phyloP scores from a whole-genome alignment of 768 basidiomycete genomes.

The Cyathus striatus region DNA sequence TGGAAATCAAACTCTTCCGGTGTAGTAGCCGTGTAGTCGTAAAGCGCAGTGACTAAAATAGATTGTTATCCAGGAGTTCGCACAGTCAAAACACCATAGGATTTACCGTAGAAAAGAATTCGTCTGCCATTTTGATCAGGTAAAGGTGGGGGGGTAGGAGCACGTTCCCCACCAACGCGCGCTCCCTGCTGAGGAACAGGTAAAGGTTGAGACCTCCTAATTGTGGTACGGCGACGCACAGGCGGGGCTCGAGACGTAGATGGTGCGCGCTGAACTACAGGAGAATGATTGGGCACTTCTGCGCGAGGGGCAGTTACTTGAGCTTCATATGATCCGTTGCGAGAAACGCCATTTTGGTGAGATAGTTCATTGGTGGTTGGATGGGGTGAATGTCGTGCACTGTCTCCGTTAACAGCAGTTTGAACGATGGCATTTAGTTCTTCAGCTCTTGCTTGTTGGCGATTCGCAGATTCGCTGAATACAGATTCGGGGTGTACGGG shows the following conservation, averaged over 20 bases:
- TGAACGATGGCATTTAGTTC: neutral
- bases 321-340: no score
- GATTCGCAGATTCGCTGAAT: slow-evolving; percentile 16
- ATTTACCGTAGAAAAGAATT: slow-evolving; percentile 84
- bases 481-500: neutral
- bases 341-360: slow-evolving; percentile 5
- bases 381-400: neutral
- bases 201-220: slow-evolving; percentile 17
- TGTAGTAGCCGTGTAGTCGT: slow-evolving; percentile 80
- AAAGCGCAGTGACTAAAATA: slow-evolving; percentile 75
- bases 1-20: slow-evolving; percentile 97
- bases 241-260: slow-evolving; percentile 11
- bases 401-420: neutral
- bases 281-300: no score
- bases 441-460: slow-evolving; percentile 3
- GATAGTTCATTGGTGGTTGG: neutral
- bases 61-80: no score
- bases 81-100: slow-evolving; percentile 2
- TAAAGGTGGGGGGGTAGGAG: slow-evolving; percentile 20
- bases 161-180: slow-evolving; percentile 8
- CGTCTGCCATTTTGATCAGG: slow-evolving; percentile 23
- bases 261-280: no score
- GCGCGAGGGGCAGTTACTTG: no score
- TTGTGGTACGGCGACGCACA: slow-evolving; percentile 9
- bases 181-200: slow-evolving; percentile 15